Evolutionary conservation across 2,329 filamentous ascomycete species (phyloP), one percentile per base, ranked within the genome.

Genomic region (Pseudopithomyces chartarum): DNA sequence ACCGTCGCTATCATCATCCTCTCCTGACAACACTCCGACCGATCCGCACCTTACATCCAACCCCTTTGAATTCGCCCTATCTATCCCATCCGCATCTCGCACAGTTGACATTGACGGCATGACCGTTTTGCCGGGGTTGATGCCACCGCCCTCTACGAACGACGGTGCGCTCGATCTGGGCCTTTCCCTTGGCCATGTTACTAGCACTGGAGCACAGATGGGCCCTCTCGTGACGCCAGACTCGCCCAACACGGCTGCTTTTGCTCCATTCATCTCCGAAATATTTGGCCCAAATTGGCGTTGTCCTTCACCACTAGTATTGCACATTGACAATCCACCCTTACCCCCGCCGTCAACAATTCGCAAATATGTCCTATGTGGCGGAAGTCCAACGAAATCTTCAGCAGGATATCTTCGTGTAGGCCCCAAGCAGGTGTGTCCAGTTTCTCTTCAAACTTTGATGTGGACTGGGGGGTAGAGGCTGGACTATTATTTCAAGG

Each of bases 51-150:
- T 52, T 7, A 23, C 50, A 10, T 49, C 55, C 6, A 60, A 46
- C 33, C 52, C 55, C 3, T 69, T 65, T 42, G 58, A 66, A 13
- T 61, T 62, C 34, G 56, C 52, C 40, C 53, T 59, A 19, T 40
- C 57, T 2, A 45, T 56, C 6, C 44, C 56, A 19, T 43, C 49
- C 3, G 55, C 52, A 11, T 59, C 51, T 6, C 39, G 54, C 15
- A 33, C 46, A 2, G 60, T 73, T 10, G 70, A 75, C 58, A 53
- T 75, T 5, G 70, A 75, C 49, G 71, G 71, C 26, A 74, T 74
- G 71, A 68, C 60, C 10, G 57, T 73, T 17, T 62, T 68, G 55
- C 42, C 60, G 7, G 17, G 39, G 20, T 62, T 59, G 33, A 51
- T 60, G 19, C 55, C 52, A 22, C 29, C 40, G 17, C 15, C 45